phyloP scores from a whole-genome alignment of 1,139 yeast species.

The Wickerhamiella pararugosa region DNA sequence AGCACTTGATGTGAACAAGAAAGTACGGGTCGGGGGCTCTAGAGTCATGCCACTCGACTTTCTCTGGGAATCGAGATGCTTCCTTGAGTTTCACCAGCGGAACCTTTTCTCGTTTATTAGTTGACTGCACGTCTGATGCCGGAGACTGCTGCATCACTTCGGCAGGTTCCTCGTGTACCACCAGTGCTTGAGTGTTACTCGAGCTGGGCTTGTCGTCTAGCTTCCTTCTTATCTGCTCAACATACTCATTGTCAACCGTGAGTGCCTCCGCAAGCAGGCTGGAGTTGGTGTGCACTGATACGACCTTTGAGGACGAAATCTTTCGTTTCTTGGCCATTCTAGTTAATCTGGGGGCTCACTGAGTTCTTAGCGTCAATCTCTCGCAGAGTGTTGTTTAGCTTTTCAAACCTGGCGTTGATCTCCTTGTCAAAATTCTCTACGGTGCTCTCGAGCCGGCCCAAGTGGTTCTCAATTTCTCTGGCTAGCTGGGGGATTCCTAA shows the following conservation, averaged over 20 bases:
- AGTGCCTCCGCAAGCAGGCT: background rate
- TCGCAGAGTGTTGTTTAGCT: slow-evolving; percentile 5
- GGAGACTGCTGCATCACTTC: background rate
- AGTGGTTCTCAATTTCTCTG: slow-evolving; percentile 9
- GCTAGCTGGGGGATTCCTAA: slow-evolving; percentile 10
- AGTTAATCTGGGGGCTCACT: background rate
- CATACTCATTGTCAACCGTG: background rate
- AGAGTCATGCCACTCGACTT: slow-evolving; percentile 76
- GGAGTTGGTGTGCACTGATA: background rate
- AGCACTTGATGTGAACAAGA: slow-evolving; percentile 47
- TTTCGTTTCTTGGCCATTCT: background rate
- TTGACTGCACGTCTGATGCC: background rate
- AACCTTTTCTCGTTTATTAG: slow-evolving; percentile 33
- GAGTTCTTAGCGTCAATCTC: slow-evolving; percentile 8
- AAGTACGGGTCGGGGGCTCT: slow-evolving; percentile 71
- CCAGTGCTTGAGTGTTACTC: slow-evolving; percentile 3
- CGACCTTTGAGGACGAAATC: background rate
- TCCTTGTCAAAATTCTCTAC: slow-evolving; percentile 12
- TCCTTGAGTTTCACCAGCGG: slow-evolving; percentile 59
- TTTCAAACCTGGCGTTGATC: slow-evolving; percentile 10
- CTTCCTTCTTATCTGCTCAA: background rate
- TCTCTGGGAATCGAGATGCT: slow-evolving; percentile 44
- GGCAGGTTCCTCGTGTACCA: slow-evolving; percentile 1
- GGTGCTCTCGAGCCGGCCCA: slow-evolving; percentile 9
- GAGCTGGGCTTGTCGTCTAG: background rate